These are phyloP conservation scores for Coemansia sp. DNA, from an alignment of 192 early-diverging fungal genomes.

Conservation along the genomic window DNA sequence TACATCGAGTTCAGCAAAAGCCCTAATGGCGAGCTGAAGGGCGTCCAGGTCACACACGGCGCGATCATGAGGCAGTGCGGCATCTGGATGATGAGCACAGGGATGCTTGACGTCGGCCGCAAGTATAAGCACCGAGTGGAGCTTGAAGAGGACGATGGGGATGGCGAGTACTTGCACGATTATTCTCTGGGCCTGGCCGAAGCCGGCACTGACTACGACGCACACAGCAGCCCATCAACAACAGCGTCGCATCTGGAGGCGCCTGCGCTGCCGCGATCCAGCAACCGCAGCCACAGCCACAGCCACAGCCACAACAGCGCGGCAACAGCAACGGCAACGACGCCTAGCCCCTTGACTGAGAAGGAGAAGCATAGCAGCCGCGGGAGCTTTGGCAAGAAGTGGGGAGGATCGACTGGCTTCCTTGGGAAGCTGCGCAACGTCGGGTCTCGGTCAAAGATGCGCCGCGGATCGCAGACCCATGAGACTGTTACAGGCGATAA, in stretches of 20 bases:
- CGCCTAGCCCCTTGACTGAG: conserved; percentile 6
- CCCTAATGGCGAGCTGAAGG: conserved; percentile 82
- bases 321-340: conserved; percentile 7
- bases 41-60: conserved; percentile 75
- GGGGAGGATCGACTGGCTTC: conserved; percentile 30
- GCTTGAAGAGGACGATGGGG: conserved; percentile 37
- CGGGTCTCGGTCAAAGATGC: conserved; percentile 37
- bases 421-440: conserved; percentile 48
- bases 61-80: conserved; percentile 75
- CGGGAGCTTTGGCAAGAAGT: conserved; percentile 31
- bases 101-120: conserved; percentile 49
- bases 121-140: conserved; percentile 51
- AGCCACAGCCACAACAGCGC: conserved; percentile 7
- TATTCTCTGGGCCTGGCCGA: conserved; percentile 35
- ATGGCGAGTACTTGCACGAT: conserved; percentile 1
- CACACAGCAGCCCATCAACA: conserved; percentile 17
- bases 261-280: neutral
- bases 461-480: conserved; percentile 22
- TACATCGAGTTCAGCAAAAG: conserved; percentile 88
- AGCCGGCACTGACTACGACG: conserved; percentile 15
- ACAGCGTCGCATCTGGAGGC: conserved; percentile 14
- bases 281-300: neutral
- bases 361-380: conserved; percentile 9
- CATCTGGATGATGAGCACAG: conserved; percentile 45
- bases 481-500: conserved; percentile 12